Percentiles rank a stretch among this genome's conserved stretches.
Evolutionary conservation across 1,284 basidiomycete genomes (phyloP).

Genomic region (Kalmanozyma brasiliensis): DNA sequence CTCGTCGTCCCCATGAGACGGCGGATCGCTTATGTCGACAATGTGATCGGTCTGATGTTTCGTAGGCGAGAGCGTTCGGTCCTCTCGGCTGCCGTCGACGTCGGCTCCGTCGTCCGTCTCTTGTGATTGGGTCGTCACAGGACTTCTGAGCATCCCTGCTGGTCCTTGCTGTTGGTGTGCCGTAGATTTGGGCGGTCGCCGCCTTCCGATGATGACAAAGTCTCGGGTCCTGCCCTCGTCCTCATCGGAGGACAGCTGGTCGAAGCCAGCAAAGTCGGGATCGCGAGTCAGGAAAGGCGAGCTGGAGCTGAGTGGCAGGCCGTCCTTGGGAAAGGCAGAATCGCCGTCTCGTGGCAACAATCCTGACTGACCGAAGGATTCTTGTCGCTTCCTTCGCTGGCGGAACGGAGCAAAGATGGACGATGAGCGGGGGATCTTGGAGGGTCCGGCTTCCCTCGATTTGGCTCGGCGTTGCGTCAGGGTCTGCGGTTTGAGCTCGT

Average conservation of each 20-base stretch:
- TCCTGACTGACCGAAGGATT: conserved; percentile 37
- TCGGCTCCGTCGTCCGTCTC: conserved; percentile 1
- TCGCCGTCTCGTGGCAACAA: conserved; percentile 23
- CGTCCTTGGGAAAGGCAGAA: conserved; percentile 14
- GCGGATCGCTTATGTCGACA: conserved; percentile 19
- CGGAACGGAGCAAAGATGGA: conserved; percentile 48
- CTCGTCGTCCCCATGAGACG: conserved; percentile 16
- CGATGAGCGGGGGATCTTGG: conserved; percentile 13
- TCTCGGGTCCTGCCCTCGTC: conserved; percentile 17
- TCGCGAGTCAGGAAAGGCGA: conserved; percentile 18
- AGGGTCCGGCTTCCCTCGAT: conserved; percentile 20
- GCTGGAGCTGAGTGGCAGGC: conserved; percentile 30
- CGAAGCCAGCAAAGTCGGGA: conserved; percentile 11
- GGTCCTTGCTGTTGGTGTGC: conserved; percentile 1
- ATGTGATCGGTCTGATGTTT: conserved; percentile 29
- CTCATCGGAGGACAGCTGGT: not conserved
- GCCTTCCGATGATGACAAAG: conserved; percentile 4
- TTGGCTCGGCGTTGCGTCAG: conserved; percentile 31
- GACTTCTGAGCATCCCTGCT: conserved; percentile 20
- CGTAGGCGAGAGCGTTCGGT: conserved; percentile 19
- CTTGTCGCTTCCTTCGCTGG: conserved; percentile 14
- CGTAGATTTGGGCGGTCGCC: not conserved
- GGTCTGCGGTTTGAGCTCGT: conserved; percentile 7
- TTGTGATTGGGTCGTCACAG: conserved; percentile 1
- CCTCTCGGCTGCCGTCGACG: conserved; percentile 2